Percentiles rank a stretch among this genome's conserved stretches.
phyloP scores from a whole-genome alignment of 805 yeast genomes.

The Grigorovia humatica region DNA sequence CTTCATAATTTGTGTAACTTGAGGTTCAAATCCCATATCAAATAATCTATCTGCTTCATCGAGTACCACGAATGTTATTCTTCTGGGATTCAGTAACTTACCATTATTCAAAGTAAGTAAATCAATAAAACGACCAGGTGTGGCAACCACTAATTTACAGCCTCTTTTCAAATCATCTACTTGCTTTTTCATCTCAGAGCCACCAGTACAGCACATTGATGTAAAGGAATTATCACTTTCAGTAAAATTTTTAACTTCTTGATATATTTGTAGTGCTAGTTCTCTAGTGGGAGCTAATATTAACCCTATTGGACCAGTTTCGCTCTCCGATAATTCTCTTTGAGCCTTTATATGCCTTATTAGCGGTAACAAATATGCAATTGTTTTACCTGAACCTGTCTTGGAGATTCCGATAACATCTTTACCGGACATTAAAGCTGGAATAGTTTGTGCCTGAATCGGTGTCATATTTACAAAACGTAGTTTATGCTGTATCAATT shows the following conservation, averaged over 20 bases:
- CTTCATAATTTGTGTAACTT: constrained; percentile 67
- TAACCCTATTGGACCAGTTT: constrained; percentile 69
- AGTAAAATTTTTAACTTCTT: constrained; percentile 52
- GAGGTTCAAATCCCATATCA: constrained; percentile 96
- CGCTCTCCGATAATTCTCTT: constrained; percentile 35
- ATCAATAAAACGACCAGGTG: constrained; percentile 93
- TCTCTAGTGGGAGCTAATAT: constrained; percentile 90
- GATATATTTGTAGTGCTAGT: constrained; percentile 71
- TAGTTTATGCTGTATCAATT: constrained; percentile 40
- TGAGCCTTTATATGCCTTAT: constrained; percentile 77
- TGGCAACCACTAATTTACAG: constrained; percentile 74
- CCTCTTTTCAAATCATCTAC: constrained; percentile 72
- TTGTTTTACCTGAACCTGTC: constrained; percentile 94
- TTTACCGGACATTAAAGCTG: constrained; percentile 79
- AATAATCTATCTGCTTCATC: constrained; percentile 97
- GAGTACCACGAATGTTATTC: constrained; percentile 73
- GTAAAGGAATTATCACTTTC: constrained; percentile 28
- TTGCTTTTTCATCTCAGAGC: constrained; percentile 71
- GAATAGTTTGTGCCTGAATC: constrained; percentile 84
- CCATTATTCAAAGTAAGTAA: constrained; percentile 76
- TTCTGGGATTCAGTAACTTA: constrained; percentile 47
- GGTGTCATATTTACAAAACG: constrained; percentile 63
- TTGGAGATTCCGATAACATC: constrained; percentile 92
- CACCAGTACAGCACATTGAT: constrained; percentile 83
- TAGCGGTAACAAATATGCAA: constrained; percentile 77